phyloP scores from a whole-genome alignment of 495 filamentous ascomycete genomes.

The Trichocladium uniseriatum region DNA sequence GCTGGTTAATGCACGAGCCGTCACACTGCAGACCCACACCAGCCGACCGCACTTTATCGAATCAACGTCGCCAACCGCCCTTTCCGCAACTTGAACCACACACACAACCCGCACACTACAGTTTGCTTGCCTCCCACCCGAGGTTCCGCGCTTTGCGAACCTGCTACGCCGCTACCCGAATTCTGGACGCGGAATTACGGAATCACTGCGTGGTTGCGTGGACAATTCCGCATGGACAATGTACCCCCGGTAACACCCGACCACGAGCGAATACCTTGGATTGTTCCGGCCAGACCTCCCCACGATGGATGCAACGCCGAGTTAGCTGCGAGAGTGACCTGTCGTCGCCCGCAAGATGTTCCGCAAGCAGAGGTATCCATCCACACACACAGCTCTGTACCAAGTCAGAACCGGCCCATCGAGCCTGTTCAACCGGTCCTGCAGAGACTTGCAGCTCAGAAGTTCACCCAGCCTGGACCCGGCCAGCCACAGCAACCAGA shows the following conservation, averaged over 20 bases:
- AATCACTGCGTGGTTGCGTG: background rate
- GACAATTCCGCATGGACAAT: background rate
- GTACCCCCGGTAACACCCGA: slow-evolving; percentile 25
- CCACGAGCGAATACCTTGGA: slow-evolving; percentile 14
- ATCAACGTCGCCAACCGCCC: slow-evolving; percentile 23
- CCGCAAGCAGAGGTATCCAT: background rate
- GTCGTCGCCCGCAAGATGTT: slow-evolving; percentile 1
- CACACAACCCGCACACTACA: slow-evolving; percentile 10
- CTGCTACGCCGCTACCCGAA: slow-evolving; percentile 18
- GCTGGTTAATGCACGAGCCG: slow-evolving; percentile 31
- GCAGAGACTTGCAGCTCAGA: slow-evolving; percentile 5
- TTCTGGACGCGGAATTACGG: background rate
- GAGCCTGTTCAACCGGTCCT: slow-evolving; percentile 10
- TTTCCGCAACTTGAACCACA: slow-evolving; percentile 12
- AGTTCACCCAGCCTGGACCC: background rate
- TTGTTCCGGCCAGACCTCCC: too few species aligned
- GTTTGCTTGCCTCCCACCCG: background rate
- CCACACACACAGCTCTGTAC: too few species aligned
- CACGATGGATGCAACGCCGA: too few species aligned
- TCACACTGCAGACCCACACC: slow-evolving; percentile 24
- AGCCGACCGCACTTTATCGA: slow-evolving; percentile 21
- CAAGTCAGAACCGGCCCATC: background rate
- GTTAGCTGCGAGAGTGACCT: slow-evolving; percentile 1
- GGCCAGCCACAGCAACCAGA: slow-evolving; percentile 15
- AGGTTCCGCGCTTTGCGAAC: slow-evolving; percentile 6